Conservation (phyloP, 225 moss, liverwort and hornwort genomes). For the Polytrichum formosum region DNA sequence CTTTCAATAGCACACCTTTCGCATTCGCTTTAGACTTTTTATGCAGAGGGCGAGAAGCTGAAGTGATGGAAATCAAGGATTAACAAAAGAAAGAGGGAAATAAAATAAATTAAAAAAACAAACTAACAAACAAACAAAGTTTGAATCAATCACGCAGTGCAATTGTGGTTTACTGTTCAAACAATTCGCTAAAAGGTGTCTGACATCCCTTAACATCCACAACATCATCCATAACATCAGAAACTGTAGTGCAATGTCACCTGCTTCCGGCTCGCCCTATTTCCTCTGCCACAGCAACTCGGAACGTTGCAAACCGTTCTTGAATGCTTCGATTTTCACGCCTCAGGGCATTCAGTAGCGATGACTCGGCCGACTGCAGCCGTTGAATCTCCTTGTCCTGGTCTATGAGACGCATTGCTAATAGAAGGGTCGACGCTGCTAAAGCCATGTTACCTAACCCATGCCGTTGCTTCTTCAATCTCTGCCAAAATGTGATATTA, state of each 20-base stretch:
- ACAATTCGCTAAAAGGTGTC: too few relatives aligned
- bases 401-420: slow-evolving; percentile 53
- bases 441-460: slow-evolving; percentile 64
- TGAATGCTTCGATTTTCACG: slow-evolving; percentile 35
- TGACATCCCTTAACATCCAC: too few relatives aligned
- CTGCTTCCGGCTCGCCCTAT: slow-evolving; percentile 37
- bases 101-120: too few relatives aligned
- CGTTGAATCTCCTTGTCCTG: slow-evolving; percentile 53
- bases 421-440: slow-evolving; percentile 41
- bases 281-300: slow-evolving; percentile 41
- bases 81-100: too few relatives aligned
- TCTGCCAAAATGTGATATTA: slow-evolving; percentile 43
- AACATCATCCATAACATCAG: too few relatives aligned
- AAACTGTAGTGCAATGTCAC: slow-evolving; percentile 13
- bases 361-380: slow-evolving; percentile 34
- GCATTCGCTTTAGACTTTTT: too few relatives aligned
- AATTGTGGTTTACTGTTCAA: too few relatives aligned
- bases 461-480: slow-evolving; percentile 49
- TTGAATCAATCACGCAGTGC: too few relatives aligned
- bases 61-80: too few relatives aligned
- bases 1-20: too few relatives aligned
- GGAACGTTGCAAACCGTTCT: slow-evolving; percentile 25
- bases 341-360: slow-evolving; percentile 39
- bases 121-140: too few relatives aligned
- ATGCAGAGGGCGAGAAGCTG: too few relatives aligned